A percentile compares a stretch with the other conserved stretches of the same genome.
These are phyloP conservation scores for Skeletonema costatum DNA, from an alignment of 108 stramenopile species.

Conservation along the genomic window DNA sequence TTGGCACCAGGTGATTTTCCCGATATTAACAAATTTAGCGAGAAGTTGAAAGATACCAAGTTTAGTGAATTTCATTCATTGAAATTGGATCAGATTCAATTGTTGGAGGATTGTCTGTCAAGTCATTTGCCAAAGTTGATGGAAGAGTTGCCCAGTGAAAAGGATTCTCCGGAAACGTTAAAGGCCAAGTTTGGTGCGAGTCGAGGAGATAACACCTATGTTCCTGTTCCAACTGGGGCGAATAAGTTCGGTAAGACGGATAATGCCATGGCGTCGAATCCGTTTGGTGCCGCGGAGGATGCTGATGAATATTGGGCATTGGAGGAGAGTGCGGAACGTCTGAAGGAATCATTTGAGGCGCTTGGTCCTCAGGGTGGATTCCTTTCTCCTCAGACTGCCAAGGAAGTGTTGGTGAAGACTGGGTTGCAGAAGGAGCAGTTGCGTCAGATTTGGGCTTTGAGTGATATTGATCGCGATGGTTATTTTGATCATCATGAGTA, in stretches of 20 bases:
- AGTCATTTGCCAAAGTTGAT: conserved; percentile 61
- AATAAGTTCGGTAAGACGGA: conserved; percentile 71
- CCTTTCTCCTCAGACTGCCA: conserved; percentile 75
- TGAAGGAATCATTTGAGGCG: conserved; percentile 67
- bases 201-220: neutral
- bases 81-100: conserved; percentile 39
- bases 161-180: conserved; percentile 81
- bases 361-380: conserved; percentile 86
- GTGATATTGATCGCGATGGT: conserved; percentile 92
- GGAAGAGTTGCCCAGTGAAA: conserved; percentile 84
- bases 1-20: conserved; percentile 94
- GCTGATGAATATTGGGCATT: conserved; percentile 88
- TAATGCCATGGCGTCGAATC: conserved; percentile 56
- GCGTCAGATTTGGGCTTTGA: conserved; percentile 93
- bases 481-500: conserved; percentile 91
- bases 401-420: conserved; percentile 84
- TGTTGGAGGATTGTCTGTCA: conserved; percentile 54
- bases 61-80: conserved; percentile 76
- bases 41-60: conserved; percentile 77
- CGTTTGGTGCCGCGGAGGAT: conserved; percentile 75
- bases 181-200: conserved; percentile 62
- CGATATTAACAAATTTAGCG: conserved; percentile 73
- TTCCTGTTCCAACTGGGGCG: conserved; percentile 66
- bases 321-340: conserved; percentile 83
- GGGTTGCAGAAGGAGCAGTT: conserved; percentile 85